Evolutionary conservation across 2,329 filamentous ascomycete species (phyloP).

Genomic region (Emydomyces testavorans): DNA sequence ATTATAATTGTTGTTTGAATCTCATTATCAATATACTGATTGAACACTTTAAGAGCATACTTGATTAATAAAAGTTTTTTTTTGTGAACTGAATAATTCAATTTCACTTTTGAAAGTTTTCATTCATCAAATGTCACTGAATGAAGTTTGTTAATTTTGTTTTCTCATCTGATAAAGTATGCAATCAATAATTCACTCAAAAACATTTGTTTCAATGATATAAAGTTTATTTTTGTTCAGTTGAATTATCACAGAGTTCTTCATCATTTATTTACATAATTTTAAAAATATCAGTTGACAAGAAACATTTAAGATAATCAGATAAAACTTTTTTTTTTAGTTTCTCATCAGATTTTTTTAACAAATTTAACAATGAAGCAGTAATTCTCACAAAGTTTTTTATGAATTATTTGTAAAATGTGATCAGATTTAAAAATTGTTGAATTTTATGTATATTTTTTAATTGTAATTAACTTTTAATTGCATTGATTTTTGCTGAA

Average conservation of each 20-base stretch:
- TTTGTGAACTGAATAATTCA: slow-evolving; percentile 2
- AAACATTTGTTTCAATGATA: not conserved
- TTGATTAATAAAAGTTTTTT: not conserved
- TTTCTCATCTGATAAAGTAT: not conserved
- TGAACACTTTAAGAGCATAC: not conserved
- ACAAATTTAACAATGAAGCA: not conserved
- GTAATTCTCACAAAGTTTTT: not conserved
- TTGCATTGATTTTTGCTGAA: not conserved
- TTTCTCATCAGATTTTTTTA: slow-evolving; percentile 1
- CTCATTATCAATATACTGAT: not conserved
- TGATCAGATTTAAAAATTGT: not conserved
- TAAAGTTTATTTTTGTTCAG: not conserved
- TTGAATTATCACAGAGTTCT: not conserved
- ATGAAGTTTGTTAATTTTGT: not conserved
- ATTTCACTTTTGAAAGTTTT: not conserved
- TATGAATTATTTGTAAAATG: slow-evolving; percentile 1
- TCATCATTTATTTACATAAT: not conserved
- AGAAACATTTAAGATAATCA: not conserved
- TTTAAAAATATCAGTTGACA: not conserved
- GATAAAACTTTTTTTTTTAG: slow-evolving; percentile 1
- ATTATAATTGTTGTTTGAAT: not conserved
- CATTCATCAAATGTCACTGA: not conserved
- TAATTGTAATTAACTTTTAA: not conserved
- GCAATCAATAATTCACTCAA: not conserved
- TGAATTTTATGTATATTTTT: not conserved